Conservation (phyloP, 2,329 filamentous ascomycete species). For the Scleromitrula shiraiana region DNA sequence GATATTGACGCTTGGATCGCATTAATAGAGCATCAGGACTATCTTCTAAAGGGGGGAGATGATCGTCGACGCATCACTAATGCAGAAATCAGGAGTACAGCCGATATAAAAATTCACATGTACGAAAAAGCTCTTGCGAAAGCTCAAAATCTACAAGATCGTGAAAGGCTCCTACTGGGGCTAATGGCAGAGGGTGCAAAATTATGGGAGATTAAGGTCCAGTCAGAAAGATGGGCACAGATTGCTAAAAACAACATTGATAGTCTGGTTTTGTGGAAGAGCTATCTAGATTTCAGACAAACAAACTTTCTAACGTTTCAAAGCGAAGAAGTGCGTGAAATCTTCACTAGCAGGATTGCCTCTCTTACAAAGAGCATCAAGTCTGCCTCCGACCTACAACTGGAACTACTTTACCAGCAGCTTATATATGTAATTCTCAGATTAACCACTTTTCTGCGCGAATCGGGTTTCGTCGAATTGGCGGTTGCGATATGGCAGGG, state of each 20-base stretch:
- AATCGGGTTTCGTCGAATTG: slow-evolving; percentile 71
- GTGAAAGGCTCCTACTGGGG: slow-evolving; percentile 55
- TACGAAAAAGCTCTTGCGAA: slow-evolving; percentile 68
- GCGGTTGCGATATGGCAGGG: slow-evolving; percentile 79
- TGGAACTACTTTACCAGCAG: slow-evolving; percentile 27
- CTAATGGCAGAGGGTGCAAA: slow-evolving; percentile 68
- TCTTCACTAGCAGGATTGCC: slow-evolving; percentile 53
- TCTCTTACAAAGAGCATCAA: slow-evolving; percentile 27
- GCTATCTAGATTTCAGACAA: slow-evolving; percentile 66
- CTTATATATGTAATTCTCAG: slow-evolving; percentile 67
- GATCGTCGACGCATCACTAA: slow-evolving; percentile 41
- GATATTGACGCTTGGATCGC: slow-evolving; percentile 68
- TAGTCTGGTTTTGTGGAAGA: slow-evolving; percentile 62
- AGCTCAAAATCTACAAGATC: slow-evolving; percentile 37
- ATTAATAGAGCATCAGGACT: slow-evolving; percentile 71
- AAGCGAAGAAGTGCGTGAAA: slow-evolving; percentile 55
- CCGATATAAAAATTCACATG: slow-evolving; percentile 72
- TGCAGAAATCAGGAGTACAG: slow-evolving; percentile 59
- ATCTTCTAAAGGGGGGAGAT: slow-evolving; percentile 47
- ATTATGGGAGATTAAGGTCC: slow-evolving; percentile 60
- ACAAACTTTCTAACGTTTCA: slow-evolving; percentile 58
- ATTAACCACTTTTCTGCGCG: slow-evolving; percentile 63
- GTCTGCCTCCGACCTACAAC: not conserved
- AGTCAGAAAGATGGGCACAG: slow-evolving; percentile 58
- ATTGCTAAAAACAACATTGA: slow-evolving; percentile 46